Conservation (phyloP, 108 stramenopile genomes). For the Nitzschia inconspicua region DNA sequence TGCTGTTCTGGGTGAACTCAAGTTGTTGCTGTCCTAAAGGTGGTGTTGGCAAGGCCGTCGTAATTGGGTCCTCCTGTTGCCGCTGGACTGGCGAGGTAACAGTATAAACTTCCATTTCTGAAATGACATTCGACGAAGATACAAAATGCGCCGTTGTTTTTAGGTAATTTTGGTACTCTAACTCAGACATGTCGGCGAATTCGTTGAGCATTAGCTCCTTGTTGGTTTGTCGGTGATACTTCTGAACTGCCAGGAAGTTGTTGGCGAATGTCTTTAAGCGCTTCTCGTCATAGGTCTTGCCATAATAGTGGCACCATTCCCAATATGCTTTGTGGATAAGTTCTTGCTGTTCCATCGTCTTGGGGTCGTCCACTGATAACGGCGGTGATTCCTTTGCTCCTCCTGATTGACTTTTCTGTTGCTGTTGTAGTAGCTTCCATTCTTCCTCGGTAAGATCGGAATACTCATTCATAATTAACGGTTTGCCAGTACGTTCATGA, state of each 20-base stretch:
- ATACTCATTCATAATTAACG: not conserved
- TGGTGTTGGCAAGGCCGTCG: not conserved
- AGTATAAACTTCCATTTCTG: not conserved
- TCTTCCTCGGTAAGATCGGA: constrained; percentile 8
- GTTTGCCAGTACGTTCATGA: not conserved
- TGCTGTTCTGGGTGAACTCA: not conserved
- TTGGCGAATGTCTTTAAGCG: not conserved
- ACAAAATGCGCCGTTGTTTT: not conserved
- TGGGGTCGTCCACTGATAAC: too few species aligned
- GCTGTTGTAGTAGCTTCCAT: not conserved
- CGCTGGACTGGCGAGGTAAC: not conserved
- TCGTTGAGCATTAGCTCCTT: not conserved
- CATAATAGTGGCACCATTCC: constrained; percentile 11
- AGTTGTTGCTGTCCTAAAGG: not conserved
- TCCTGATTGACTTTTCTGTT: not conserved
- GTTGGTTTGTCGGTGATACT: constrained; percentile 2
- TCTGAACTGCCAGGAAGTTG: constrained; percentile 4
- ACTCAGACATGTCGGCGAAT: constrained; percentile 6
- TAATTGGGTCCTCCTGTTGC: not conserved
- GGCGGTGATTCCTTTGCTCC: too few species aligned
- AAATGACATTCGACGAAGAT: not conserved
- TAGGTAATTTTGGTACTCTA: not conserved
- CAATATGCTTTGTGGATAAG: constrained; percentile 3
- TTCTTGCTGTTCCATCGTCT: too few species aligned
- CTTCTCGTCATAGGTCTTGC: not conserved